A percentile compares a stretch with the other conserved stretches of the same genome.
phyloP scores from a whole-genome alignment of 169 alveolate species.

The Blepharisma undulans region DNA sequence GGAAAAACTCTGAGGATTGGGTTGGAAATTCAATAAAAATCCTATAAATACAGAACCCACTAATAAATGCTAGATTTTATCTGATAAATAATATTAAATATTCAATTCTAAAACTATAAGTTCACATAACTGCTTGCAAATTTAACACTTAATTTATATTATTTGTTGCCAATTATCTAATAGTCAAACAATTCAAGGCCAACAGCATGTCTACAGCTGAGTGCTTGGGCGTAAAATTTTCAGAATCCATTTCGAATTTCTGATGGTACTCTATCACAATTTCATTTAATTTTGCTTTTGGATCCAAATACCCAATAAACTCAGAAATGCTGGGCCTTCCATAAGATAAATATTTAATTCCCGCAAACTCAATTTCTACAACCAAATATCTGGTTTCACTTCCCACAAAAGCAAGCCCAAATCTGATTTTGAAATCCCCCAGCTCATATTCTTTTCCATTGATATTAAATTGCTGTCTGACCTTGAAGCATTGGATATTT shows the following conservation, averaged over 20 bases:
- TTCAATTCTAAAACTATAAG: no score
- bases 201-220: not conserved
- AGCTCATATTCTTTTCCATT: not conserved
- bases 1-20: not conserved
- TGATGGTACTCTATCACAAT: not conserved
- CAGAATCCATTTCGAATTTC: not conserved
- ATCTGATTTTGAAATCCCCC: not conserved
- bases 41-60: not conserved
- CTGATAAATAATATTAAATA: not conserved
- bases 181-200: not conserved
- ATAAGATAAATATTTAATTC: not conserved
- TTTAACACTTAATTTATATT: no score
- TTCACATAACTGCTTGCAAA: no score
- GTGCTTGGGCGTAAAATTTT: not conserved
- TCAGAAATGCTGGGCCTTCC: not conserved
- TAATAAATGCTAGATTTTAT: no score
- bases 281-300: not conserved
- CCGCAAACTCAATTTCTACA: not conserved
- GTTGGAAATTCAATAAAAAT: not conserved
- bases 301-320: not conserved
- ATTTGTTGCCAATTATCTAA: slow-evolving; percentile 6
- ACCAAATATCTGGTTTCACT: not conserved
- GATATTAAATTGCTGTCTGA: not conserved
- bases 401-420: not conserved
- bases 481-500: not conserved